Percentiles rank a stretch among this genome's conserved stretches.
Evolutionary conservation across 345 rosid species (phyloP).

Genomic region (thale cress (Arabidopsis thaliana)): DNA sequence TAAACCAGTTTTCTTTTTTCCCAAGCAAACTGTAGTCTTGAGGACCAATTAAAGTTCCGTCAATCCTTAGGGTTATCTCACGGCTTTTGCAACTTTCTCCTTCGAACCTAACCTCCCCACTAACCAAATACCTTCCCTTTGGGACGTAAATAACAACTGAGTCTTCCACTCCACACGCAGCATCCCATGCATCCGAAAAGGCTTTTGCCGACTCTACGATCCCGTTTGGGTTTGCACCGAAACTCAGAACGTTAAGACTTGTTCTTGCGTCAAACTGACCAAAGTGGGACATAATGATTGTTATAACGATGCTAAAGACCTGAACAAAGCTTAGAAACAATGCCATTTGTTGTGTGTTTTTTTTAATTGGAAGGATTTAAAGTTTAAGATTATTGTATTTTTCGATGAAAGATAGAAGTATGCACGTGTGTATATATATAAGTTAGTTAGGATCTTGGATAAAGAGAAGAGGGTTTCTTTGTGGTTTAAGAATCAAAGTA

Average conservation of each 20-base stretch:
- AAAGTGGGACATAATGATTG: constrained; percentile 11
- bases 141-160: constrained; percentile 49
- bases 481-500: constrained; percentile 35
- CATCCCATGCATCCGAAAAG: constrained; percentile 55
- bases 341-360: constrained; percentile 24
- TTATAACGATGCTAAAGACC: constrained; percentile 10
- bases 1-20: constrained; percentile 50
- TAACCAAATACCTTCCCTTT: constrained; percentile 54
- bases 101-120: constrained; percentile 46
- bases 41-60: constrained; percentile 61
- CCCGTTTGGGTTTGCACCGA: constrained; percentile 56
- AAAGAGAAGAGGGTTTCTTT: constrained; percentile 30
- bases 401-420: constrained; percentile 4
- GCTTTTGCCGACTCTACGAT: constrained; percentile 50
- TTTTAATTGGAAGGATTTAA: not conserved
- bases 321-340: constrained; percentile 25
- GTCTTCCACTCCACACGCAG: constrained; percentile 47
- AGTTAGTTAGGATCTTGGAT: constrained; percentile 26
- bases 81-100: constrained; percentile 53
- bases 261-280: constrained; percentile 36
- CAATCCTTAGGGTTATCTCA: constrained; percentile 50
- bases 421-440: constrained; percentile 32
- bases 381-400: constrained; percentile 16
- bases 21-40: constrained; percentile 52
- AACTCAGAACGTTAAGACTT: constrained; percentile 48